Base-by-base conservation (phyloP, 2,329 filamentous ascomycete species). In the Xylariomycetidae sp. region DNA sequence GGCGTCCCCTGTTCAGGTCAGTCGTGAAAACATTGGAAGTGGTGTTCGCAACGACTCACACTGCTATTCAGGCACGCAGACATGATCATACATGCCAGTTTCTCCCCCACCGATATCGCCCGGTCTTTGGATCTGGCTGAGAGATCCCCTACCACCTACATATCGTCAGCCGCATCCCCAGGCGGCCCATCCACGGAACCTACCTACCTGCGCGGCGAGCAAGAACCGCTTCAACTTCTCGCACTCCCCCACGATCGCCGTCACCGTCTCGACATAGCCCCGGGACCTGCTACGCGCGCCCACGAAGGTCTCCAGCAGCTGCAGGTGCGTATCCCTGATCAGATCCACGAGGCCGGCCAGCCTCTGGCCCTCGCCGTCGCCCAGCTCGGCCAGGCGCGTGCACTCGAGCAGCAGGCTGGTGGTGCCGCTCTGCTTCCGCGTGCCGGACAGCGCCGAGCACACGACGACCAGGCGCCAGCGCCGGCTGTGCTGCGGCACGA, bases 371-470 rank as follows among this genome's bases (percentile, higher is more conserved):
- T 39, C 30, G 9, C 45, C 41, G 32, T 37, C 19, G 13, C 44
- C 47, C 4, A 36, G 36, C 22, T 44, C 47, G 12, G 44, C 43
- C n/a, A 40, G 47, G 19, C 39, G 34, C 41, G 48, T 54, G 34
- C 56, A 54, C 39, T 62, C 53, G 50, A 57, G 36, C 17, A 58
- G 37, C 8, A 55, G 54, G 47, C 71, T 74, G 25, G 72, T 76
- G 25, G 72, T 76, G 30, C 72, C 72, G 40, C 70, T 65, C 31
- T 63, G 56, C 52, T 76, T 76, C 29, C 67, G 64, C 38, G 67
- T 69, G 35, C 64, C 68, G 44, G 65, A 72, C 38, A 72, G 59
- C 17, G 72, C 72, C 22, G 72, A 76, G 57, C 72, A 76, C 35
- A 76, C 70, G 25, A 75, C 62, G 35, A 71, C 71, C 40, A 73